Percentiles rank a stretch among this genome's conserved stretches.
Evolutionary conservation across 2,329 filamentous ascomycete species (phyloP).

Genomic region (Blumeria hordei): DNA sequence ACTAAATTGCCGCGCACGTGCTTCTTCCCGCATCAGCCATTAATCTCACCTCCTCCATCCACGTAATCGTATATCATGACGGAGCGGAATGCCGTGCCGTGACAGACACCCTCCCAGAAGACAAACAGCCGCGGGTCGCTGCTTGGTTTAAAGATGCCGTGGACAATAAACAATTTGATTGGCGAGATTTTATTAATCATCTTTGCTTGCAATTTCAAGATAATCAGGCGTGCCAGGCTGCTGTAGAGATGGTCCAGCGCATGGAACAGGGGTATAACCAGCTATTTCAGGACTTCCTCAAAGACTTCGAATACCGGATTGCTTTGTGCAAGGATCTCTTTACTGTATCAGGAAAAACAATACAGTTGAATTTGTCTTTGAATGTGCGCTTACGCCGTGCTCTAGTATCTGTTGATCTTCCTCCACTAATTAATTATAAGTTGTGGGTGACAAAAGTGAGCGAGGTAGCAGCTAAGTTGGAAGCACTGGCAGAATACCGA

Average conservation of each 20-base stretch:
- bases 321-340: not conserved
- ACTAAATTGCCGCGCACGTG: too few relatives aligned
- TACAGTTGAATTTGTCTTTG: not conserved
- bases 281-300: not conserved
- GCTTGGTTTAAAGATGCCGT: not conserved
- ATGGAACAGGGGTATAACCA: not conserved
- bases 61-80: too few relatives aligned
- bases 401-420: not conserved
- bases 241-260: not conserved
- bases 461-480: not conserved
- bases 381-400: not conserved
- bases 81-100: too few relatives aligned
- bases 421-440: not conserved
- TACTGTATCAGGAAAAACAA: not conserved
- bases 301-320: not conserved
- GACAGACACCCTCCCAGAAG: not conserved
- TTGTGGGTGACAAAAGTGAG: not conserved
- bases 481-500: not conserved
- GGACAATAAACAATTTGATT: not conserved
- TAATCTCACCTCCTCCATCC: too few relatives aligned
- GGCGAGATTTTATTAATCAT: not conserved
- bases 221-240: not conserved
- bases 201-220: not conserved
- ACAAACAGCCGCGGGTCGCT: not conserved
- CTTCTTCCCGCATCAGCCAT: too few relatives aligned